A percentile compares a stretch with the other conserved stretches of the same genome.
Conservation (phyloP, 495 filamentous ascomycete species). For the Opeltia flavorubescens region DNA sequence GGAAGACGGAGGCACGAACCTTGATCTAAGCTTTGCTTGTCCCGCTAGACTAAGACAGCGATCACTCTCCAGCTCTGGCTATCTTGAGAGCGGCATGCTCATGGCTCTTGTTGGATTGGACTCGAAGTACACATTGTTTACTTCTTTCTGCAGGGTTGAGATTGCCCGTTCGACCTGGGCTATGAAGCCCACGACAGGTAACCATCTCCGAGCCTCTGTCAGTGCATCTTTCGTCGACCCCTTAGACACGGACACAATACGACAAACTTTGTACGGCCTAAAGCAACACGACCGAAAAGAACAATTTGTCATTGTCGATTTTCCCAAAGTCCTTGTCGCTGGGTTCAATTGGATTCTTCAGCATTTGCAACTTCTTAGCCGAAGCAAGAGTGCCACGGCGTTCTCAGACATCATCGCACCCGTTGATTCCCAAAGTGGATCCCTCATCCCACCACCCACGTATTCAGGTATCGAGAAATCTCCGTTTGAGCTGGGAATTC, state of each 20-base stretch:
- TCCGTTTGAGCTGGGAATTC: constrained; percentile 25
- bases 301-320: constrained; percentile 38
- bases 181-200: constrained; percentile 14
- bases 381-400: constrained; percentile 24
- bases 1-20: constrained; percentile 3
- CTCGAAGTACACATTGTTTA: constrained; percentile 9
- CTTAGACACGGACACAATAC: constrained; percentile 7
- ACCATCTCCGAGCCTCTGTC: constrained; percentile 14
- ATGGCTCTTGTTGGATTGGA: constrained; percentile 17
- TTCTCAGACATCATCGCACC: constrained; percentile 45
- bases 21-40: constrained; percentile 16
- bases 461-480: constrained; percentile 33
- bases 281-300: constrained; percentile 3
- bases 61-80: constrained; percentile 7
- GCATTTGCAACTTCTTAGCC: constrained; percentile 12
- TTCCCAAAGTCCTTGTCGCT: constrained; percentile 43
- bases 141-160: constrained; percentile 15
- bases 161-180: constrained; percentile 13
- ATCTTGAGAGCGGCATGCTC: constrained; percentile 18
- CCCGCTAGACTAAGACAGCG: constrained; percentile 12
- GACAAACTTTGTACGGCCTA: constrained; percentile 9
- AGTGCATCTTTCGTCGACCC: constrained; percentile 12
- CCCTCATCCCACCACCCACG: constrained; percentile 26
- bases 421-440: constrained; percentile 2
- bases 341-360: constrained; percentile 14